Evolutionary conservation across 352 stramenopile species (phyloP).

Genomic region (Albugo laibachii): DNA sequence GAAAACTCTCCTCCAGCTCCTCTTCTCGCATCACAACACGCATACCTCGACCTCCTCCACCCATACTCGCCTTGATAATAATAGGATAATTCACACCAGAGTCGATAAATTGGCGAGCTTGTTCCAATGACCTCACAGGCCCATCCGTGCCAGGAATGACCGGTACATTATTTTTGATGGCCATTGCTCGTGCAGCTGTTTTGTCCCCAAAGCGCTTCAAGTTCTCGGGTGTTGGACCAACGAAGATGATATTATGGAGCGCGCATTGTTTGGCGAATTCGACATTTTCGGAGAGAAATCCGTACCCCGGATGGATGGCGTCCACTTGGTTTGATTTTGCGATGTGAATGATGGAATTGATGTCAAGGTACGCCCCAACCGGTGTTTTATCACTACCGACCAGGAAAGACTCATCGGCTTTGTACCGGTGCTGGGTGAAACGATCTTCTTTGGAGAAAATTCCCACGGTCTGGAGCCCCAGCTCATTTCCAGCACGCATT

Average conservation of each 20-base stretch:
- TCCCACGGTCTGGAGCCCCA: slow-evolving; percentile 81
- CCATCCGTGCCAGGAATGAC: slow-evolving; percentile 82
- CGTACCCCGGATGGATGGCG: slow-evolving; percentile 95
- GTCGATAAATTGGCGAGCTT: slow-evolving; percentile 84
- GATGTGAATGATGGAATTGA: slow-evolving; percentile 85
- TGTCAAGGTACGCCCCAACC: slow-evolving; percentile 92
- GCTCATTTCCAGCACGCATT: slow-evolving; percentile 86
- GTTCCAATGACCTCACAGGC: slow-evolving; percentile 69
- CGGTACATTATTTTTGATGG: slow-evolving; percentile 76
- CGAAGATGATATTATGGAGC: slow-evolving; percentile 86
- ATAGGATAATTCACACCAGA: slow-evolving; percentile 85
- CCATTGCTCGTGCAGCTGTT: slow-evolving; percentile 71
- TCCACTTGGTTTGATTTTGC: slow-evolving; percentile 83
- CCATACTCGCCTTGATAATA: slow-evolving; percentile 97
- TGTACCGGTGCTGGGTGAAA: slow-evolving; percentile 93
- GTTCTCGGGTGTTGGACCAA: slow-evolving; percentile 89
- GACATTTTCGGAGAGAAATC: slow-evolving; percentile 93
- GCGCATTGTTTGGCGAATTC: slow-evolving; percentile 85
- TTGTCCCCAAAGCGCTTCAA: slow-evolving; percentile 81
- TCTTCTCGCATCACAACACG: slow-evolving; percentile 70
- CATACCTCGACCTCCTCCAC: slow-evolving; percentile 94
- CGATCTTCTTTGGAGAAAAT: slow-evolving; percentile 87
- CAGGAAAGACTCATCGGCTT: slow-evolving; percentile 93
- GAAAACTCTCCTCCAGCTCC: slow-evolving; percentile 80
- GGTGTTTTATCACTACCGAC: slow-evolving; percentile 80